A percentile compares a stretch with the other conserved stretches of the same genome.
Conservation (phyloP, 495 filamentous ascomycete species). For the Aspergillus avenaceus region DNA sequence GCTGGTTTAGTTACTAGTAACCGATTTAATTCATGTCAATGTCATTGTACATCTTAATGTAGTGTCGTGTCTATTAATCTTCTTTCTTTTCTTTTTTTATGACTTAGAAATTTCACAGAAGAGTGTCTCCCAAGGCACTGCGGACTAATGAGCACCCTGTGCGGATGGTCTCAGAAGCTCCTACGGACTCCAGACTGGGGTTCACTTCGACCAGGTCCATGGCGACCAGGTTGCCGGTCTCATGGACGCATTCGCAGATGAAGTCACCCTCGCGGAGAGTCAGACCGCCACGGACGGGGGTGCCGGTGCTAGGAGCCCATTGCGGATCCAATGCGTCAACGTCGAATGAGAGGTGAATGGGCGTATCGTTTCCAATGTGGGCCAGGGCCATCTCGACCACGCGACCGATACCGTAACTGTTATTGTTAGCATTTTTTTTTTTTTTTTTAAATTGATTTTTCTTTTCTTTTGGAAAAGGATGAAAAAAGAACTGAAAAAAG, state of each 20-base stretch:
- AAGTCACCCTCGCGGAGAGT: conserved; percentile 95
- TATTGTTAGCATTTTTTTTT: neutral
- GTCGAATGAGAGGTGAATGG: conserved; percentile 95
- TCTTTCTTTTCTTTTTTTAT: too few relatives aligned
- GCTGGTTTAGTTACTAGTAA: too few relatives aligned
- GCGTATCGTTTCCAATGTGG: conserved; percentile 88
- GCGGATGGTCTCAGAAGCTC: conserved; percentile 82
- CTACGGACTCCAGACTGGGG: conserved; percentile 71
- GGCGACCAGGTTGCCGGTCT: conserved; percentile 85
- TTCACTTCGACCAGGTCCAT: conserved; percentile 98
- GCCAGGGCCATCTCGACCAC: conserved; percentile 97
- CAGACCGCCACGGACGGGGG: conserved; percentile 90
- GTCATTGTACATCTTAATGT: neutral
- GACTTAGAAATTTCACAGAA: too few relatives aligned
- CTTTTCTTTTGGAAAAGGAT: neutral
- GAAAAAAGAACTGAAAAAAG: neutral
- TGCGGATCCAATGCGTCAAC: conserved; percentile 95
- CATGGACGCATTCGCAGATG: conserved; percentile 94
- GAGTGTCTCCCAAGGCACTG: conserved; percentile 86
- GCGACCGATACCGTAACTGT: conserved; percentile 82
- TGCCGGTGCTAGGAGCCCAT: conserved; percentile 95
- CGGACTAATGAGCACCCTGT: conserved; percentile 87
- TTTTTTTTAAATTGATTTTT: neutral
- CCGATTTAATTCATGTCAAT: neutral
- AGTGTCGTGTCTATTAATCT: conserved; percentile 2